phyloP scores from a whole-genome alignment of 2,329 filamentous ascomycete species.

The Lomentospora prolificans region DNA sequence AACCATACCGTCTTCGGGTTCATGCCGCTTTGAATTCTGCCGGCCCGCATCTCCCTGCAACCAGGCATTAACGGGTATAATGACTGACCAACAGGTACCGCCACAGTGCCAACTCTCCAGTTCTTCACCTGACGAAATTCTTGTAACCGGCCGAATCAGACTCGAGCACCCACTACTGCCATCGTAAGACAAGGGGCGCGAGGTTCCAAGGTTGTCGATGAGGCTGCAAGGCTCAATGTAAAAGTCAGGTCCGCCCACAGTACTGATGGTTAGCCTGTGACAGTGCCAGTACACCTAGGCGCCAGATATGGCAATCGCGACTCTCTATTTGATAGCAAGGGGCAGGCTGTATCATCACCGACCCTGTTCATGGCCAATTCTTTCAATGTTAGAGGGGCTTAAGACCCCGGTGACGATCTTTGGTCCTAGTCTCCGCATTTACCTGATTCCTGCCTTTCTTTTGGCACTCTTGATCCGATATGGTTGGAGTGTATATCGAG shows the following conservation, averaged over 20 bases:
- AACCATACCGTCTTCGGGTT: neutral
- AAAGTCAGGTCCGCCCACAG: no score
- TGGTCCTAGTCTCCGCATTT: neutral
- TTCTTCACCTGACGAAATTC: no score
- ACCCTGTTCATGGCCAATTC: neutral
- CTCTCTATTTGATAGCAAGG: neutral
- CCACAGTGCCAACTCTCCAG: neutral
- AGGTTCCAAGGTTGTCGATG: no score
- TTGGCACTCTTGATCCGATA: neutral
- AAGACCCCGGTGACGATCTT: neutral
- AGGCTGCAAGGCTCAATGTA: no score
- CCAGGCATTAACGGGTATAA: neutral
- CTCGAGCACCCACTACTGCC: no score
- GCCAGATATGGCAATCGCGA: no score
- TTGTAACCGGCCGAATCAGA: no score
- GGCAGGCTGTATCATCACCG: neutral
- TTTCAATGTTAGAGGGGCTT: neutral
- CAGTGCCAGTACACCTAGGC: no score
- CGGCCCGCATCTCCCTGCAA: neutral
- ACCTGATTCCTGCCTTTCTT: neutral
- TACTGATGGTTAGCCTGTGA: no score
- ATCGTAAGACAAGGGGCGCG: no score
- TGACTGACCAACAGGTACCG: neutral
- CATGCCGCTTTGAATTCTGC: neutral
- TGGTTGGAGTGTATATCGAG: neutral